Base-by-base conservation (phyloP, 805 yeast species). In the Barnettozyma californica region DNA sequence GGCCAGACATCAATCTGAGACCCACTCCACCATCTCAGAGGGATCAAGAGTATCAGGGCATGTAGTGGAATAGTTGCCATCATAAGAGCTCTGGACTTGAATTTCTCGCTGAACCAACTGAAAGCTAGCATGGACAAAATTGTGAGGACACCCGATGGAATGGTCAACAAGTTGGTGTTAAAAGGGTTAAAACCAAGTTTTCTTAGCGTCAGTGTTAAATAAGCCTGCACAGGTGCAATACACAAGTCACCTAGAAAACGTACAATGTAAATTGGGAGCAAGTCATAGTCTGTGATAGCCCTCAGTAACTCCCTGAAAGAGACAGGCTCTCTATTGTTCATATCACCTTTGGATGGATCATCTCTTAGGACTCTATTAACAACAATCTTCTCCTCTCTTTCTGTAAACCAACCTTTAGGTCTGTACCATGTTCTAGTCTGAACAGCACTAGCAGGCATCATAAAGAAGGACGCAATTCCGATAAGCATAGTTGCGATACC, bases 281-380 rank as follows among this genome's bases (percentile, higher is more conserved):
- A 51, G 57, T 77, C 76, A 58, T 68, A 78, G 57, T 82, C 86
- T 3, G 50, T 27, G 14, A 78, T 40, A 3, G 79, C 65, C 25
- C 61, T 52, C 58, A 67, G 63, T n/a, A 82, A 49, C 60, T 64
- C 64, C 41, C 57, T 66, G 2, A 65, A 55, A 3, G 70, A 62
- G 13, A 81, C 51, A 4, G 81, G 76, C 55, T 79, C 77, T 55
- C 85, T 69, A 59, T 81, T 81, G 59, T 80, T 69, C 85, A 80
- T 79, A 52, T 80, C 84, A 18, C 86, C 85, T 66, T 76, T 76
- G 14, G 72, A 60, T 18, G 87, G 87, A 57, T 82, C 88, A 58
- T 82, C 86, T 54, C 86, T 65, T 43, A 82, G 63, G 2, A 82
- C 70, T 49, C 80, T 68, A 59, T 80, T 80, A 46, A 81, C 84